Evolutionary conservation across 305 asterid genomes (phyloP).

Genomic region (Fraxinus nigra): DNA sequence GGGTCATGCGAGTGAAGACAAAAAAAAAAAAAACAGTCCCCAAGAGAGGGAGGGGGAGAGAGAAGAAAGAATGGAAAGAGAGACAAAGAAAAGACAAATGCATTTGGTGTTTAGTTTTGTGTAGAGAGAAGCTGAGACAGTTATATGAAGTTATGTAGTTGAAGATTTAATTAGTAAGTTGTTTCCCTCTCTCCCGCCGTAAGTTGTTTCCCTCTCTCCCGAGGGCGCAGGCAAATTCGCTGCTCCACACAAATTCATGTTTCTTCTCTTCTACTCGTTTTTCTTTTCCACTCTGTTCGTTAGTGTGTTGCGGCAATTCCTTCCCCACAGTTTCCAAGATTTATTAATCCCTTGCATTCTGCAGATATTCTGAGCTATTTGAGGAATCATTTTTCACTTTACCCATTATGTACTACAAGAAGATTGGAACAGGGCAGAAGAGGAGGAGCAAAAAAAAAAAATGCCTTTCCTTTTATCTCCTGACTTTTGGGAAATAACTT

Average conservation of each 20-base stretch:
- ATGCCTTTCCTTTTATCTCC: background rate
- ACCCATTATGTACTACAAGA: background rate
- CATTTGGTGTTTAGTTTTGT: background rate
- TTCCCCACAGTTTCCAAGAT: background rate
- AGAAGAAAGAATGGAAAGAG: background rate
- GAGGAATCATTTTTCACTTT: background rate
- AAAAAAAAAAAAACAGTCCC: background rate
- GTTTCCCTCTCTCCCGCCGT: background rate
- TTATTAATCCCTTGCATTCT: background rate
- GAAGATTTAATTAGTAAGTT: background rate
- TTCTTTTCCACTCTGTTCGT: background rate
- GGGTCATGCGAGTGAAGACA: background rate
- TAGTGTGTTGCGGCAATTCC: background rate
- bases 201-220: background rate
- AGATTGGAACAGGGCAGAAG: background rate
- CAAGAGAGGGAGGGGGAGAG: background rate
- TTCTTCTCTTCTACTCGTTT: background rate
- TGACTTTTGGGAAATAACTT: background rate
- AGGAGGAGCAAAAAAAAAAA: background rate
- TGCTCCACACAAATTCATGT: background rate
- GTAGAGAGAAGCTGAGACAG: background rate
- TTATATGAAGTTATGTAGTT: background rate
- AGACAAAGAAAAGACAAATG: background rate
- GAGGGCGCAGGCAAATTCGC: background rate
- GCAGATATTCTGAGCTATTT: background rate